Percentiles rank a stretch among this genome's conserved stretches.
Conservation (phyloP, 306 rosid genomes). For the Rosa rugosa region DNA sequence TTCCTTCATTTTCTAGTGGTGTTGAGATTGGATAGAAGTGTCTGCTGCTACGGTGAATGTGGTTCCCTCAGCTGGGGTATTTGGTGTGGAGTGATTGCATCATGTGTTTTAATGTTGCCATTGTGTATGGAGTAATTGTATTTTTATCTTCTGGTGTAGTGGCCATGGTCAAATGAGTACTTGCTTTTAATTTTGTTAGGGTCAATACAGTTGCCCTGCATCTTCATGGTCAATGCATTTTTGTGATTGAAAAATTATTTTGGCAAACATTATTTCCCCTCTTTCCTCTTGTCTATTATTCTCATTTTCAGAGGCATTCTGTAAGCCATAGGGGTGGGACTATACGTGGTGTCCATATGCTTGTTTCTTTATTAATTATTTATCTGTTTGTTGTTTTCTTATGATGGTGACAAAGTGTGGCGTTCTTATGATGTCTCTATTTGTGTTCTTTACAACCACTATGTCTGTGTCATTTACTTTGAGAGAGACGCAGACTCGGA, state of each 20-base stretch:
- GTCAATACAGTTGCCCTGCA: neutral
- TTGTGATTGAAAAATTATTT: too few species aligned
- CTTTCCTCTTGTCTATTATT: neutral
- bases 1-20: too few species aligned
- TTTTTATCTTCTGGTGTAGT: neutral
- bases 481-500: constrained; percentile 53
- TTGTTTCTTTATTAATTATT: too few species aligned
- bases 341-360: too few species aligned
- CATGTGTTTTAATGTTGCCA: neutral
- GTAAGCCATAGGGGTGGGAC: too few species aligned
- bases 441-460: constrained; percentile 96
- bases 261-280: neutral
- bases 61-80: neutral
- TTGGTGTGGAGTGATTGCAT: neutral
- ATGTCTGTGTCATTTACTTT: constrained; percentile 94
- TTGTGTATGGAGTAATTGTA: neutral
- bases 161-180: neutral
- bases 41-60: neutral
- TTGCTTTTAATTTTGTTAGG: neutral
- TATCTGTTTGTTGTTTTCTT: too few species aligned
- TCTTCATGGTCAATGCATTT: neutral
- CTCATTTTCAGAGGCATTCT: neutral
- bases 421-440: constrained; percentile 97
- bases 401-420: constrained; percentile 78
- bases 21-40: too few species aligned